phyloP scores from a whole-genome alignment of 345 rosid species.

The Eucalyptus shirleyi region DNA sequence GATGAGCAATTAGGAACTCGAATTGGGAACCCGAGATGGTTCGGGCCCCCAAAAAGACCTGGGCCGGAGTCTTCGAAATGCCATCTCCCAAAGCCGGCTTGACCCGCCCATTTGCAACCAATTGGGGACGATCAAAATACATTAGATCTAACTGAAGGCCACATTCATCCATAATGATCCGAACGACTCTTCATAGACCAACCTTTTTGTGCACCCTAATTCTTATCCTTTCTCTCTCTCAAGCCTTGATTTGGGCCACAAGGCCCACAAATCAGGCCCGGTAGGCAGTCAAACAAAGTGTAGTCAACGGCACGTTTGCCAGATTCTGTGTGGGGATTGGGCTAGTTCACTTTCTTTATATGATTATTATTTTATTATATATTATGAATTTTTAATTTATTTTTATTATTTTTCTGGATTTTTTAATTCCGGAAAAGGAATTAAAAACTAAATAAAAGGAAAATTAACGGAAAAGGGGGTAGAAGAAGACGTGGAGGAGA shows the following conservation, averaged over 20 bases:
- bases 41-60: accelerated
- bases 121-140: background rate
- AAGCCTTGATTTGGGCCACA: too few species aligned
- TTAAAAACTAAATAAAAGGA: background rate
- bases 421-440: background rate
- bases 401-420: background rate
- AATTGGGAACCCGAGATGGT: background rate
- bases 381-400: too few species aligned
- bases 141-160: background rate
- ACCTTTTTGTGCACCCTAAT: background rate
- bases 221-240: too few species aligned
- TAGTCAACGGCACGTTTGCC: accelerated
- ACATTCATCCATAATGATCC: background rate
- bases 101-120: background rate
- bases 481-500: background rate
- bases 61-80: accelerated
- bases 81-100: background rate
- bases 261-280: too few species aligned
- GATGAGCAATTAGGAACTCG: background rate
- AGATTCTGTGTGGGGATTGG: too few species aligned
- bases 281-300: too few species aligned
- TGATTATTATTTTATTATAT: too few species aligned
- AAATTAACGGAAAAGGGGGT: background rate
- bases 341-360: background rate
- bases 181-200: background rate